phyloP scores from a whole-genome alignment of 148 eudicot species.

The Fallopia convolvulus region DNA sequence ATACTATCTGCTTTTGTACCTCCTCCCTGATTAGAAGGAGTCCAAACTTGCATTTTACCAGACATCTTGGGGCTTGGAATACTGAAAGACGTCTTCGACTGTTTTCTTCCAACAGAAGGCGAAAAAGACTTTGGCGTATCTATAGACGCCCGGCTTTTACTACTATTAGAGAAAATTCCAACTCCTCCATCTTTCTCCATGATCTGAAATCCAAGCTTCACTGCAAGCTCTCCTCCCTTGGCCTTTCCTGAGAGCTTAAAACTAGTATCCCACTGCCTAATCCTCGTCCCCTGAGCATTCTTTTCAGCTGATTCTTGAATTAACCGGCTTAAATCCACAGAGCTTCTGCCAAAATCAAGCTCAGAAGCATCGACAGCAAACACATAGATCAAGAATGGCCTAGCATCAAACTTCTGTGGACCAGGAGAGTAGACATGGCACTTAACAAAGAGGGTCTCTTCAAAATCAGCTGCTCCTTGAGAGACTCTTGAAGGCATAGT shows the following conservation, averaged over 20 bases:
- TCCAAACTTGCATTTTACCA: slow-evolving; percentile 47
- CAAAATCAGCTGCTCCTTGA: slow-evolving; percentile 91
- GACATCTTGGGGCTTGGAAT: slow-evolving; percentile 82
- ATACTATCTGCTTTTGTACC: slow-evolving; percentile 26
- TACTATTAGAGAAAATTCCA: slow-evolving; percentile 30
- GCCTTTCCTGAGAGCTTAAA: slow-evolving; percentile 77
- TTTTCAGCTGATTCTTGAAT: slow-evolving; percentile 75
- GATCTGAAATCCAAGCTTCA: slow-evolving; percentile 81
- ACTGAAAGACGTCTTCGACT: slow-evolving; percentile 80
- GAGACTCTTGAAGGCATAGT: slow-evolving; percentile 95
- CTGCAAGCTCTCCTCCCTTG: slow-evolving; percentile 70
- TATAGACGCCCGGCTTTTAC: slow-evolving; percentile 29
- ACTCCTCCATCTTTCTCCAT: slow-evolving; percentile 92
- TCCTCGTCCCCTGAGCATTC: slow-evolving; percentile 52
- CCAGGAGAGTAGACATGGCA: slow-evolving; percentile 56
- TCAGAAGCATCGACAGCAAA: slow-evolving; percentile 81
- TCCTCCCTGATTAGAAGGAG: slow-evolving; percentile 50
- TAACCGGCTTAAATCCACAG: slow-evolving; percentile 65
- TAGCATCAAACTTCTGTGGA: slow-evolving; percentile 50
- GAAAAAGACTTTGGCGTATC: slow-evolving; percentile 27
- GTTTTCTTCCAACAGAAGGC: slow-evolving; percentile 54
- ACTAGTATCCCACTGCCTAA: slow-evolving; percentile 81
- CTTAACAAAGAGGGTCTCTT: slow-evolving; percentile 75
- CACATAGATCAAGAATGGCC: slow-evolving; percentile 65
- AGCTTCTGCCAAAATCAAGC: slow-evolving; percentile 72